Base-by-base conservation (phyloP, 768 basidiomycete genomes). In the Tricholomella constricta region DNA sequence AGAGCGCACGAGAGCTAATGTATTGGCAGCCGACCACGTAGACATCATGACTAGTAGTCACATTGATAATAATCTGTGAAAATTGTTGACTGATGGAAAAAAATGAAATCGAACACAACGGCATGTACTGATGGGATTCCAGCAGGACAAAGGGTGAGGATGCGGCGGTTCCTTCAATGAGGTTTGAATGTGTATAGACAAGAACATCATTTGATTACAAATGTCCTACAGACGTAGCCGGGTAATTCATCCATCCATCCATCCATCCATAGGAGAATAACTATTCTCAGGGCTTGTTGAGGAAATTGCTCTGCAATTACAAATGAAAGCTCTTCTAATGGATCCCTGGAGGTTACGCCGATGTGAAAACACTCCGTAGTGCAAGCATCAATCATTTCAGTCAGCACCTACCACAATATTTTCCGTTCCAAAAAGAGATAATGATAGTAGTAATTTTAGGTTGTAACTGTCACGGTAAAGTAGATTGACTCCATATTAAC, bases 1-100 rank as follows among this genome's bases (percentile, higher is more conserved):
- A 95, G 8, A 98, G 78, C 0, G 89, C 89, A 49, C 90, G 85
- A 15, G 93, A 94, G 41, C 88, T 87, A 3, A 92, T 94, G 72
- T 93, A 96, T 41, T 97, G 68, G 90, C 91, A 29, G 94, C 94
- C 22, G 94, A 96, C 88, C 91, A 94, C 5, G 94, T 94, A 2
- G 93, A 91, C 34, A 89, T 91, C 57, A 98, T n/a, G n/a, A 71
- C 12, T 96, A 77, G 66, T 82, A 85, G 3, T 88, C 89, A n/a
- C n/a, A n/a, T n/a, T n/a, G 63, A 91, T 93, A 65, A 92, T 91
- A 34, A 91, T 74, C 86, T 88, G 41, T 19, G 31, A 32, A 32
- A 9, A 4, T 14, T 10, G 3, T 38, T 40, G 3, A 42, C n/a
- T n/a, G 48, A 26, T 23, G 40, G 43, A 12, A 60, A 49, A n/a